Conservation (phyloP, 306 rosid species). For the Corylus heterophylla region DNA sequence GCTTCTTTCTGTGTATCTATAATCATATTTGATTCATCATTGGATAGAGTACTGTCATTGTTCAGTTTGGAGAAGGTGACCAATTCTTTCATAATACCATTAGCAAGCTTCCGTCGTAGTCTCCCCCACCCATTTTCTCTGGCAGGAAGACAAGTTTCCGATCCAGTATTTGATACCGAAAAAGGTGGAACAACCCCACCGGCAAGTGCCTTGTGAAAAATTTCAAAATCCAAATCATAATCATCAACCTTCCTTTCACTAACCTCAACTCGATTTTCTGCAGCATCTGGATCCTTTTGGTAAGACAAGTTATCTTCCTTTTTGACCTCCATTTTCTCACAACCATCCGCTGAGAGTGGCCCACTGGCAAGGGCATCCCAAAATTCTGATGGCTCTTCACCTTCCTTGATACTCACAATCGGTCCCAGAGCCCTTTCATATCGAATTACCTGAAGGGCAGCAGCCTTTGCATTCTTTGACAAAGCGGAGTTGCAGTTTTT, state of each 20-base stretch:
- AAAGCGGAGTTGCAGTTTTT: conserved; percentile 49
- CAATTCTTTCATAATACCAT: conserved; percentile 57
- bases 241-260: conserved; percentile 60
- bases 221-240: conserved; percentile 77
- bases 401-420: conserved; percentile 49
- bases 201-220: conserved; percentile 76
- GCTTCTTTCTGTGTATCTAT: conserved; percentile 34
- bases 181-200: conserved; percentile 95
- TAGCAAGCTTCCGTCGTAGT: conserved; percentile 57
- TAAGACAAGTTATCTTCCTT: conserved; percentile 25
- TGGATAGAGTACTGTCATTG: conserved; percentile 31
- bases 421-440: conserved; percentile 77
- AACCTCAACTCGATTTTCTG: conserved; percentile 8
- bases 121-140: conserved; percentile 84
- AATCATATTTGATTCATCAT: conserved; percentile 30
- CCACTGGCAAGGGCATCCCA: conserved; percentile 70
- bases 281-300: conserved; percentile 36
- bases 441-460: conserved; percentile 74
- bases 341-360: conserved; percentile 34
- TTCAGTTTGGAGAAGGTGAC: conserved; percentile 50
- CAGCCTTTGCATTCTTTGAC: conserved; percentile 58
- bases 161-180: conserved; percentile 54
- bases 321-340: conserved; percentile 32
- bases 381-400: conserved; percentile 70
- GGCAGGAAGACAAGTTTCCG: conserved; percentile 83